Evolutionary conservation across 2,329 filamentous ascomycete genomes (phyloP), one percentile per base, ranked within the genome.

Genomic region (Didymella arachidicola): DNA sequence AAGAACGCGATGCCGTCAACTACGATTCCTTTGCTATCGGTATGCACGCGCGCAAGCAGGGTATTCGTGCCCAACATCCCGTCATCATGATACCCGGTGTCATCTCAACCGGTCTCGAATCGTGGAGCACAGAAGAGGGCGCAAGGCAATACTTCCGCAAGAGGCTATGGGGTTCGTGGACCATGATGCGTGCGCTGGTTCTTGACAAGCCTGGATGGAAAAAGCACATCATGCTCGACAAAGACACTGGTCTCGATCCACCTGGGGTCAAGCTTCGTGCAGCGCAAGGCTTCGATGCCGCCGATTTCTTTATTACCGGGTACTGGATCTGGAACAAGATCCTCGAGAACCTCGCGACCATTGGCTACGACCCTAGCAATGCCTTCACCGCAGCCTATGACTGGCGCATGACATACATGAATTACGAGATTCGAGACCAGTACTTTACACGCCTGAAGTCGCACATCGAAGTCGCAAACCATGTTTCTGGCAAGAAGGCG

Each of bases 261-360:
- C 91, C 93, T 0, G 88, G 89, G 12, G 87, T 98, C 69, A 98
- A 98, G 80, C 80, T 99, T 19, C 87, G 95, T 36, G 92, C 95
- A 8, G 93, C 95, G 0, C 95, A 98, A 75, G 95, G 95, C 2
- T 99, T 99, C 69, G 95, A 99, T 77, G 95, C 95, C 2, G 93
- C 95, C 11, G 95, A 99, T 78, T 99, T 99, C 80, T 95, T 96
- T 78, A 88, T 89, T 64, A 88, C 86, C 2, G 87, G 87, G 4
- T 99, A 99, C 79, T 99, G 95, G 95, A 98, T 99, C 60, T 97
- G 93, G 93, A 97, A 92, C 79, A 98, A 98, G 79, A 97, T 99
- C 60, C 83, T 99, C 48, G 95, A 99, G 79, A 99, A 99, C 72
- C 82, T 99, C 50, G 95, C 95, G 0, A 95, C 93, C 0, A 90